phyloP scores from a whole-genome alignment of 139 green algal genomes.

The Bryopsis sp. region DNA sequence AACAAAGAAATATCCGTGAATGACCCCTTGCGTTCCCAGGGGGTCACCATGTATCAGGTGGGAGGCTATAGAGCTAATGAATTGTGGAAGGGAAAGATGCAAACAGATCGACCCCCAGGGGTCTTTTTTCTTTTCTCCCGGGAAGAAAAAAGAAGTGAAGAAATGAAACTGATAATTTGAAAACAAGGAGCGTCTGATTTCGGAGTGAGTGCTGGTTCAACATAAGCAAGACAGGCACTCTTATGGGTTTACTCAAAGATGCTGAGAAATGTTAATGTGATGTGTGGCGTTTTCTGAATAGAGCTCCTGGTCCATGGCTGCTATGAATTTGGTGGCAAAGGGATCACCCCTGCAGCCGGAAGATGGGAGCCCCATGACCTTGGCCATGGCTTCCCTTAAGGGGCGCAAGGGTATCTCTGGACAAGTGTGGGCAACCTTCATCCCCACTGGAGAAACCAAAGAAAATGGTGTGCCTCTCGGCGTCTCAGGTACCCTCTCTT shows the following conservation, averaged over 20 bases:
- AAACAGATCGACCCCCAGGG: too few species aligned
- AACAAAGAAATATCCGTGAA: conserved; percentile 87
- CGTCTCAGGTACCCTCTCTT: conserved; percentile 45
- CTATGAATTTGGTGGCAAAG: conserved; percentile 45
- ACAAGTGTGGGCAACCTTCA: conserved; percentile 69
- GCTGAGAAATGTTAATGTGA: too few species aligned
- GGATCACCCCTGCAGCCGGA: neutral
- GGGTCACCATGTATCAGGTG: conserved; percentile 75
- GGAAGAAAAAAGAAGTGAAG: too few species aligned
- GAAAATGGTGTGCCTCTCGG: conserved; percentile 31
- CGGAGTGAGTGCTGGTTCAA: too few species aligned
- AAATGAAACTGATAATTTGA: too few species aligned
- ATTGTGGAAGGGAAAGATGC: too few species aligned
- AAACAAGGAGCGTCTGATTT: too few species aligned
- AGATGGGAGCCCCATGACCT: conserved; percentile 37
- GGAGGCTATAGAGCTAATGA: neutral
- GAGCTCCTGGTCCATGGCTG: conserved; percentile 89
- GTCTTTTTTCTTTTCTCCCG: too few species aligned
- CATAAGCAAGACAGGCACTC: too few species aligned
- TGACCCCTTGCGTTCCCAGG: conserved; percentile 74
- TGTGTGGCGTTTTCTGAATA: too few species aligned
- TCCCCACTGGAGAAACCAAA: conserved; percentile 42
- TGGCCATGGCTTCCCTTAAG: conserved; percentile 79
- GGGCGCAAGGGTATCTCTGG: conserved; percentile 43
- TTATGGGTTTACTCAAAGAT: too few species aligned